Base-by-base conservation (phyloP, 371 early-diverging fungal genomes). In the Astathelohania contejeani region DNA sequence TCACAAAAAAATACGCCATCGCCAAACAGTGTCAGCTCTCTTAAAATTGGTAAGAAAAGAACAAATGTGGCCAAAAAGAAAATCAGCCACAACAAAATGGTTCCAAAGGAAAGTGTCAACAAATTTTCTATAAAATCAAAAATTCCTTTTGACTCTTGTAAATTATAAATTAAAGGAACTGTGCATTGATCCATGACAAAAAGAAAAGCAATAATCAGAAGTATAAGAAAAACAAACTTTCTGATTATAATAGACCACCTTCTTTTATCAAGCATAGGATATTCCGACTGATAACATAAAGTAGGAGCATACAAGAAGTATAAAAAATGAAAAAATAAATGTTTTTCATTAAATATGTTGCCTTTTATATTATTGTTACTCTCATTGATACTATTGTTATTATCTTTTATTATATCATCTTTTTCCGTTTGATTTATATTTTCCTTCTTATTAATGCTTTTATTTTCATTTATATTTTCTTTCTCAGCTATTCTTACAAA, bases 121-220 rank as follows among this genome's bases (percentile, higher is more conserved):
- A 35, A 28, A 43, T 60, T 56, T 43, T 63, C 67, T 16, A 49
- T 14, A 6, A 62, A 23, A 24, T 23, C 29, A 4, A 20, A 42
- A n/a, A 42, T 0, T 7, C 26, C 23, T 0, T 26, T 42, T 6
- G 18, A 28, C 24, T 49, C 29, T 32, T 45, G 20, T 2, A 58
- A 42, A 32, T 56, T 49, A 39, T 56, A 63, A 18, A 67, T 56
- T n/a, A 57, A 43, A n/a, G 67, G 59, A 4, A 67, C 49, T 27
- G 63, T 46, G 49, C 60, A 60, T 39, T 67, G 67, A 28, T 67
- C 67, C 29, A 65, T 58, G 2, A 67, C 49, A 55, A 67, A 50
- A 3, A 62, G 29, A 29, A 67, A 57, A 4, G 60, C 39, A 42
- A 63, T 53, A 23, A 63, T 32, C 23, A 45, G 38, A 14, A 42